Base-by-base conservation (phyloP, 768 basidiomycete species). In the Mycena rosella region DNA sequence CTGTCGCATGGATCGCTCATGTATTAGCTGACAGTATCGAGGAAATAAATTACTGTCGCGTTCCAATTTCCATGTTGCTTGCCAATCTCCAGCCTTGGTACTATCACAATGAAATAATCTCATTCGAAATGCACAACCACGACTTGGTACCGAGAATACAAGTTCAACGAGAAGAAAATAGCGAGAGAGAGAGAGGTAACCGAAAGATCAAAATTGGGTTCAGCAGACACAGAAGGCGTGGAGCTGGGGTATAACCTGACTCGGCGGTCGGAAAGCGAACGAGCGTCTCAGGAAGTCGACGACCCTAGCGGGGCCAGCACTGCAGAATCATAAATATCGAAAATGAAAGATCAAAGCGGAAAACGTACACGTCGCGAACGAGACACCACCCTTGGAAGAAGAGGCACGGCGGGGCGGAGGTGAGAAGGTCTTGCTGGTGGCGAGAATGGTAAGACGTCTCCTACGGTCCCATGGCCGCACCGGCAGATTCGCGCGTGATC, bases 231-330 rank as follows among this genome's bases (percentile, higher is more conserved):
- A 49, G n/a, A n/a, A 49, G 8, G 26, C n/a, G 48, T 49, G 17
- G 15, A 14, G 17, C 48, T 49, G 49, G 17, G 49, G 27, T 51
- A 51, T 51, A 51, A 27, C 49, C 49, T n/a, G n/a, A n/a, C n/a
- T n/a, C n/a, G n/a, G n/a, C n/a, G n/a, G n/a, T n/a, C n/a, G n/a
- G n/a, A n/a, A 40, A 5, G 26, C 40, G 40, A 17, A 13, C 26
- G 26, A 17, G 40, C 17, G 30, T 22, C 22, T n/a, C 18, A n/a
- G 42, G 9, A 17, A 42, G n/a, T n/a, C 56, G 38, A 42, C 36
- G 49, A 51, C 29, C 42, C 42, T 44, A 57, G 56, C 56, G 56
- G 26, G 56, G 27, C 56, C 29, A 11, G 56, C 56, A 44, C 56
- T 57, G 20, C 27, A 6, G 29, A 17, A 17, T 57, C 40, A 30